Evolutionary conservation across 148 eudicot genomes (phyloP).

Genomic region (Vaccinium myrtillus): DNA sequence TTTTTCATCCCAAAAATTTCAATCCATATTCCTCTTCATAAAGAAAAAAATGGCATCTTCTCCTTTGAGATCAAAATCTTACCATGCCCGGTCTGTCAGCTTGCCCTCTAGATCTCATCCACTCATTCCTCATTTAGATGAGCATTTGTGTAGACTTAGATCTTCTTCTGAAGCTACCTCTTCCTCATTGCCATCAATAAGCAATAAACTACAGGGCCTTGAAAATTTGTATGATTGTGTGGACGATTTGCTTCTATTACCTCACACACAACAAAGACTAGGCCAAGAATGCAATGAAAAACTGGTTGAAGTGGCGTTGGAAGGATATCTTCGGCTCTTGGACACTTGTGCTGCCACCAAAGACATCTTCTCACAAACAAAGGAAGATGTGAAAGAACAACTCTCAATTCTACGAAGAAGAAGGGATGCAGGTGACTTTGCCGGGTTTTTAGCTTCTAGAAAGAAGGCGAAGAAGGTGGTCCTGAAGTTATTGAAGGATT

Average conservation of each 20-base stretch:
- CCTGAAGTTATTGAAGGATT: constrained; percentile 11
- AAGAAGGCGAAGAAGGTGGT: constrained; percentile 18
- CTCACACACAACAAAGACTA: constrained; percentile 20
- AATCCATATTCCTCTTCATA: background rate
- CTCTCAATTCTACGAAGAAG: no score
- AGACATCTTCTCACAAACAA: background rate
- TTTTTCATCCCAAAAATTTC: background rate
- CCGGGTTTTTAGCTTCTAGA: constrained; percentile 8
- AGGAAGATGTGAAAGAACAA: no score
- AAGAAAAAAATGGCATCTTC: constrained; percentile 18
- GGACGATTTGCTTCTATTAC: constrained; percentile 35
- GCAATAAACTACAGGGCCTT: constrained; percentile 23
- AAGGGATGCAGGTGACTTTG: no score
- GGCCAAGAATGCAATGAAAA: background rate
- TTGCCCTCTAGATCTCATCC: constrained; percentile 30
- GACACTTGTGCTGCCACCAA: constrained; percentile 24
- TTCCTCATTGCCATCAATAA: constrained; percentile 37
- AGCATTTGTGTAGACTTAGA: constrained; percentile 31
- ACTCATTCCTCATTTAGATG: constrained; percentile 20
- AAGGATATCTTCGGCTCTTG: constrained; percentile 34
- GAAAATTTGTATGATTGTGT: constrained; percentile 26
- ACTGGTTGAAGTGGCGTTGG: constrained; percentile 24
- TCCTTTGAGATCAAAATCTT: constrained; percentile 19
- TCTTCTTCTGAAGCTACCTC: constrained; percentile 32
- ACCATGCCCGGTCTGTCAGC: constrained; percentile 33